Evolutionary conservation across 768 basidiomycete genomes (phyloP), one percentile per base, ranked within the genome.

Genomic region (Amyloporia xantha): DNA sequence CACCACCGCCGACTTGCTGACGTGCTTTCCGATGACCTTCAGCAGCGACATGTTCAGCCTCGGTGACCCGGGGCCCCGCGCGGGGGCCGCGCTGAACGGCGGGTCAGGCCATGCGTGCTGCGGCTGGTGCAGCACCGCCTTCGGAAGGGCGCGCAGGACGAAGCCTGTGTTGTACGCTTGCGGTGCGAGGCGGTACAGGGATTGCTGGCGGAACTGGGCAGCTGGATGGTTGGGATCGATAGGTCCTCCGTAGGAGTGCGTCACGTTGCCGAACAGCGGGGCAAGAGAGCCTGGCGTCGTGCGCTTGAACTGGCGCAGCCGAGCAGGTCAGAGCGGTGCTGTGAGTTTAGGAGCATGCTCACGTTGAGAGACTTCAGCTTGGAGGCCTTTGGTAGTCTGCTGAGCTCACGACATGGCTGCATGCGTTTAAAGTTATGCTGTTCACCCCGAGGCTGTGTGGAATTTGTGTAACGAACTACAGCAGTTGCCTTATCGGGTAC

Each of bases 261-360:
- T 15, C 28, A 20, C 4, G 51, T 48, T 4, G 53, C 25, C 21
- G 12, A 48, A 7, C 7, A 48, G 10, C 39, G 21, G 47, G 9
- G 1, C 1, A 17, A 54, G 17, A 15, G 65, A 62, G 7, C 74
- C 76, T 0, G 72, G 74, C 3, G 66, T 71, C 47, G 72, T 72
- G 35, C 65, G 58, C 21, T 65, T 67, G 56, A 71, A 74, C 75
- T 76, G 41, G 5, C 33, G 25, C 13, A n/a, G n/a, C 17, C 6
- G 26, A 28, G 41, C 40, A 33, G 36, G 19, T 13, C 24, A 27
- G 47, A 13, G 38, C 38, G 7, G 44, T 15, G 3, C 9, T 6
- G 20, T 12, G 4, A 36, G 28, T 12, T 27, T 20, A 26, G 39
- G 41, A 12, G 12, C 33, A 20, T 20, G 51, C 68, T 37, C 19